These are phyloP conservation scores for Vachellia pachyceras DNA, from an alignment of 306 rosid species.

Conservation along the genomic window DNA sequence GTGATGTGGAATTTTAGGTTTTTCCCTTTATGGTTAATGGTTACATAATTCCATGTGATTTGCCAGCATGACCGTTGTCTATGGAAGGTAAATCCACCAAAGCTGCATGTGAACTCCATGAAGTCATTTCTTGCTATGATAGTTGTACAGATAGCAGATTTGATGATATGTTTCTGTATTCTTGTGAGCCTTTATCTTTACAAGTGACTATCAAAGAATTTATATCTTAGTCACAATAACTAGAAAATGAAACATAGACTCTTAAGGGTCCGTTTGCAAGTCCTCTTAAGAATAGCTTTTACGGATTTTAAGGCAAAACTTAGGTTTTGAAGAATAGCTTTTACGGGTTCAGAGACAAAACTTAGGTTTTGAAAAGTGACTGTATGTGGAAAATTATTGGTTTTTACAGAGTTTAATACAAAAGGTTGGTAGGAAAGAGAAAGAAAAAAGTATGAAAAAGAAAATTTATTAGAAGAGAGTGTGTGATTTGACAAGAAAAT, in stretches of 20 bases:
- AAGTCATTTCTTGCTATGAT: not conserved
- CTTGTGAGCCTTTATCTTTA: not conserved
- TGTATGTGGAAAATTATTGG: no score
- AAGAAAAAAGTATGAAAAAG: no score
- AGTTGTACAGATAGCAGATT: not conserved
- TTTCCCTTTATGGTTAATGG: not conserved
- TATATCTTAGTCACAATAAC: not conserved
- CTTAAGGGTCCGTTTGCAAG: no score
- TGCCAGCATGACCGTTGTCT: constrained; percentile 29
- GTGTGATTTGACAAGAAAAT: no score
- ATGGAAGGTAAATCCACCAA: constrained; percentile 15
- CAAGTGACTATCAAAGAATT: not conserved
- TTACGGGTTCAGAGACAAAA: no score
- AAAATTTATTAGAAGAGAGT: no score
- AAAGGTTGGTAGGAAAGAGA: no score
- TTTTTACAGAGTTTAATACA: no score
- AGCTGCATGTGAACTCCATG: constrained; percentile 25
- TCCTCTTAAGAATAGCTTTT: no score
- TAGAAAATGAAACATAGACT: not conserved
- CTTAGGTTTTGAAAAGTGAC: no score
- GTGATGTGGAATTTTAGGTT: constrained; percentile 23
- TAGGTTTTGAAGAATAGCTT: no score
- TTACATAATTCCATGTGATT: constrained; percentile 25
- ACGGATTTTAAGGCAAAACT: no score
- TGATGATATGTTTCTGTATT: not conserved